phyloP scores from a whole-genome alignment of 345 rosid species.

The Rhizophora mangle region DNA sequence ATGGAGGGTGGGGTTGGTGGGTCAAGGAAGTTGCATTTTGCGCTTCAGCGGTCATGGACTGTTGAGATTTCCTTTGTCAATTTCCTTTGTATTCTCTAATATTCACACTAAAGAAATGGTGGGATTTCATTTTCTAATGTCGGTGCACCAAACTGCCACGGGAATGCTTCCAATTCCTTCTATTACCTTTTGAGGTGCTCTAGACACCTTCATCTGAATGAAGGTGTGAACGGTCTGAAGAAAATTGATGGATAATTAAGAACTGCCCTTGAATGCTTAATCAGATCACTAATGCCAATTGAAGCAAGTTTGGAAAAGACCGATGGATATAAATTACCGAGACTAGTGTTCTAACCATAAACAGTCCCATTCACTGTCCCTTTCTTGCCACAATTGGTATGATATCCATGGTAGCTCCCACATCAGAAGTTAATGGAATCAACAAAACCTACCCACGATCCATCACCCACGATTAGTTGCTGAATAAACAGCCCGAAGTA shows the following conservation, averaged over 20 bases:
- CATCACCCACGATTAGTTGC: background rate
- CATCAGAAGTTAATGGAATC: conserved; percentile 60
- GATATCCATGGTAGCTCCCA: conserved; percentile 54
- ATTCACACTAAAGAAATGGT: conserved; percentile 27
- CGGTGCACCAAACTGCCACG: conserved; percentile 18
- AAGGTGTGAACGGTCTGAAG: too few relatives aligned
- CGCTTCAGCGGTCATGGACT: conserved; percentile 19
- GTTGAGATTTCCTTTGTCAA: conserved; percentile 19
- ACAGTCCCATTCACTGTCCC: conserved; percentile 59
- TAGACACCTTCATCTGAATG: background rate
- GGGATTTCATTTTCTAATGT: conserved; percentile 32
- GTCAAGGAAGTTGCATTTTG: background rate
- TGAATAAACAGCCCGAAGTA: background rate
- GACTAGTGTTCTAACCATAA: conserved; percentile 28
- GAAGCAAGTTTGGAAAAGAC: background rate
- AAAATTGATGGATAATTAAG: too few relatives aligned
- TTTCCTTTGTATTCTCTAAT: conserved; percentile 25
- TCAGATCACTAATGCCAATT: background rate
- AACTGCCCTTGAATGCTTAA: too few relatives aligned
- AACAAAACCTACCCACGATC: conserved; percentile 47
- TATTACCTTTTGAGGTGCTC: background rate
- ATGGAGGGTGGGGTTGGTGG: background rate
- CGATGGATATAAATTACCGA: background rate
- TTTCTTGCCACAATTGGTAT: conserved; percentile 57
- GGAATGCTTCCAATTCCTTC: conserved; percentile 11